These are phyloP conservation scores for Candida pseudoglaebosa DNA, from an alignment of 805 yeast species.

Conservation along the genomic window DNA sequence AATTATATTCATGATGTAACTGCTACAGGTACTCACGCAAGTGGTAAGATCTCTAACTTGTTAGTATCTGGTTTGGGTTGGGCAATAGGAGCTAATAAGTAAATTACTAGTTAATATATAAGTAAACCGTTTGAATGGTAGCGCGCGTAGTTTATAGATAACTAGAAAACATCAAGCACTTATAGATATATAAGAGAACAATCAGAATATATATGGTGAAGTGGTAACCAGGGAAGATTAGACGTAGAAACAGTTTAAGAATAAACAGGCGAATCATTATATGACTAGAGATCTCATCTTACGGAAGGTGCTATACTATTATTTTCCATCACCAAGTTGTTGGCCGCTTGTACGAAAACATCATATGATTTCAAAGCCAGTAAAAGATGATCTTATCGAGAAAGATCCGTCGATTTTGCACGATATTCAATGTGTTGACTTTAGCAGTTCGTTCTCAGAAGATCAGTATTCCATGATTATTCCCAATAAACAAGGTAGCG, in stretches of 20 bases:
- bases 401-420: slow-evolving; percentile 2
- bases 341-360: not conserved
- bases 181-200: too few species aligned
- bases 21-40: slow-evolving; percentile 29
- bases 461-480: not conserved
- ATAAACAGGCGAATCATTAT: not conserved
- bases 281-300: not conserved
- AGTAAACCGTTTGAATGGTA: not conserved
- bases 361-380: not conserved
- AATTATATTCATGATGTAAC: slow-evolving; percentile 29
- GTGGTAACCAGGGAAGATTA: not conserved
- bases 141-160: too few species aligned
- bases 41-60: slow-evolving; percentile 47
- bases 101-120: not conserved
- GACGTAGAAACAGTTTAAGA: not conserved
- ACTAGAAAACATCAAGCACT: too few species aligned
- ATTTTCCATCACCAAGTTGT: not conserved
- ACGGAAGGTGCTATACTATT: not conserved
- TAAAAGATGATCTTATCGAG: slow-evolving; percentile 2
- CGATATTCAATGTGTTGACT: slow-evolving; percentile 4
- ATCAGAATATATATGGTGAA: not conserved
- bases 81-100: slow-evolving; percentile 54
- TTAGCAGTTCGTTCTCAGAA: slow-evolving; percentile 5
- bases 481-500: not conserved
- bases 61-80: slow-evolving; percentile 57